phyloP scores from a whole-genome alignment of 1,284 basidiomycete species.

The Ganoderma meredithae region DNA sequence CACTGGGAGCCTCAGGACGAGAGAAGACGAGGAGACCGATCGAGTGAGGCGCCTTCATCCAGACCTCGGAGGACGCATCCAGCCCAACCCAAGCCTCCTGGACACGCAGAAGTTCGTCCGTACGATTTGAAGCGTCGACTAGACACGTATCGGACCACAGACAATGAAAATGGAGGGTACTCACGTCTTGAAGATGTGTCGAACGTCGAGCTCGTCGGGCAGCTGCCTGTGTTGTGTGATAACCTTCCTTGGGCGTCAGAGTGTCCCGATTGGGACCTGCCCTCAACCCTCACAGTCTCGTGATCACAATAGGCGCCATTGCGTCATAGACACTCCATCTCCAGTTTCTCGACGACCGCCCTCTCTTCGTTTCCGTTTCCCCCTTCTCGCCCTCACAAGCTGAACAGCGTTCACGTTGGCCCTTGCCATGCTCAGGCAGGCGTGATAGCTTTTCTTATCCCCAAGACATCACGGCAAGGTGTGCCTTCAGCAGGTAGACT shows the following conservation, averaged over 20 bases:
- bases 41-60: slow-evolving; percentile 27
- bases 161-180: slow-evolving; percentile 35
- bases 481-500: too few species aligned
- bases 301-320: not conserved
- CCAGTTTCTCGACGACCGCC: not conserved
- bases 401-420: not conserved
- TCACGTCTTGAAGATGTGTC: slow-evolving; percentile 48
- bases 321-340: not conserved
- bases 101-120: slow-evolving; percentile 14
- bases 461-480: too few species aligned
- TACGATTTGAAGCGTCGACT: not conserved
- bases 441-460: too few species aligned
- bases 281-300: slow-evolving; percentile 24
- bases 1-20: not conserved
- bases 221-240: slow-evolving; percentile 30
- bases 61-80: slow-evolving; percentile 31
- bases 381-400: not conserved
- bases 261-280: slow-evolving; percentile 27
- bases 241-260: slow-evolving; percentile 28
- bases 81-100: slow-evolving; percentile 21
- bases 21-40: not conserved
- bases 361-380: not conserved
- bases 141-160: slow-evolving; percentile 2
- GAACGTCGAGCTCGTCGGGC: slow-evolving; percentile 42
- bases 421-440: not conserved